A percentile compares a stretch with the other conserved stretches of the same genome.
phyloP scores from a whole-genome alignment of 2,329 filamentous ascomycete species.

The Fusarium sambucinum region DNA sequence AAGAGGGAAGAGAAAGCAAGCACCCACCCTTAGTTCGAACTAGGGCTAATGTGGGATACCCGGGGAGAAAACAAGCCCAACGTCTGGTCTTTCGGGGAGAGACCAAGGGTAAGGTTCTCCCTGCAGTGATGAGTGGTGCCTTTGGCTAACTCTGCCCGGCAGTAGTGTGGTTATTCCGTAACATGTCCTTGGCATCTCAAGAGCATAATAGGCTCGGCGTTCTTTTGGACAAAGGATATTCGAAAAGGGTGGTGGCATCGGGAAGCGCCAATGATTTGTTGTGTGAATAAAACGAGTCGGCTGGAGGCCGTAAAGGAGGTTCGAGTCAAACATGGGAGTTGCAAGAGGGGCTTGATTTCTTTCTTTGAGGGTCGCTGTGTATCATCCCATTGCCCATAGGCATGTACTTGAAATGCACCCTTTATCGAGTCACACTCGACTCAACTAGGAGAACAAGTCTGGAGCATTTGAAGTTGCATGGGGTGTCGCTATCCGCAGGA shows the following conservation, averaged over 20 bases:
- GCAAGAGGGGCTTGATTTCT: neutral
- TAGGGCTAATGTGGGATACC: constrained; percentile 30
- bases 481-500: constrained; percentile 13
- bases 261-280: constrained; percentile 14
- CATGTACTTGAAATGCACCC: neutral
- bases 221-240: constrained; percentile 3
- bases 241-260: constrained; percentile 7
- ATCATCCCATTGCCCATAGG: neutral
- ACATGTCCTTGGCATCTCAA: constrained; percentile 9
- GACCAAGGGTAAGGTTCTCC: constrained; percentile 32
- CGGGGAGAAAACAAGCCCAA: constrained; percentile 43
- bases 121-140: constrained; percentile 30
- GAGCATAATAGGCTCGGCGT: neutral
- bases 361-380: neutral
- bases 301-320: constrained; percentile 6
- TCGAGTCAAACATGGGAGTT: constrained; percentile 2
- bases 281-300: neutral
- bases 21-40: constrained; percentile 24
- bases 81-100: constrained; percentile 19
- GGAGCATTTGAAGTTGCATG: constrained; percentile 2
- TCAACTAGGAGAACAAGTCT: neutral
- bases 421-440: neutral
- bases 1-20: constrained; percentile 22
- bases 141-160: constrained; percentile 2
- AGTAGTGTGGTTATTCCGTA: constrained; percentile 6